These are phyloP conservation scores for Cylindrotheca fusiformis DNA, from an alignment of 108 stramenopile genomes.

Conservation along the genomic window DNA sequence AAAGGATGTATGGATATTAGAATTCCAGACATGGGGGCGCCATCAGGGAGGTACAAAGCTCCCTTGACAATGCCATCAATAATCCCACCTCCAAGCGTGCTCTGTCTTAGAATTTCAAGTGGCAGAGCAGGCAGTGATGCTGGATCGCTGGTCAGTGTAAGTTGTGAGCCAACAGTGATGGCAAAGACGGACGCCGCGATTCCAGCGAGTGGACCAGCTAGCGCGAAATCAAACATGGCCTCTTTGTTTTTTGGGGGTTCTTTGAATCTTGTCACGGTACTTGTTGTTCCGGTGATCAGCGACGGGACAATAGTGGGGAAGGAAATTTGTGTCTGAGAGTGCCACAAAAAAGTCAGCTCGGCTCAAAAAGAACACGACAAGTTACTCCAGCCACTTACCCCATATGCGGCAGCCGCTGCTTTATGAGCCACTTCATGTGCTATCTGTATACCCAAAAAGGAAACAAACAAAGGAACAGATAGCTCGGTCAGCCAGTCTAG, in stretches of 20 bases:
- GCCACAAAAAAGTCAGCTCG: too few species aligned
- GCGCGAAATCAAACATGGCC: slow-evolving; percentile 72
- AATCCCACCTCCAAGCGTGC: slow-evolving; percentile 75
- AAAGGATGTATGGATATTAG: slow-evolving; percentile 75
- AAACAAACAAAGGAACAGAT: slow-evolving; percentile 66
- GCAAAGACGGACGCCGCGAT: slow-evolving; percentile 59
- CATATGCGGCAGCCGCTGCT: slow-evolving; percentile 48
- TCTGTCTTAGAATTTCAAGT: slow-evolving; percentile 63
- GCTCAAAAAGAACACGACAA: too few species aligned
- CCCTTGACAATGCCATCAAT: slow-evolving; percentile 65
- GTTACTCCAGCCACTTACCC: slow-evolving; percentile 24
- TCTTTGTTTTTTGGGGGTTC: slow-evolving; percentile 64
- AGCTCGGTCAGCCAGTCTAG: slow-evolving; percentile 70
- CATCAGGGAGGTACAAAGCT: slow-evolving; percentile 63
- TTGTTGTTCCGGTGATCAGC: slow-evolving; percentile 68
- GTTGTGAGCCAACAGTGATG: slow-evolving; percentile 48
- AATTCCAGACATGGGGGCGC: slow-evolving; percentile 62
- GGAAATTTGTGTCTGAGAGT: slow-evolving; percentile 32
- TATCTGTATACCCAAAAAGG: slow-evolving; percentile 62
- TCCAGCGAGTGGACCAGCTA: slow-evolving; percentile 71
- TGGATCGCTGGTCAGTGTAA: slow-evolving; percentile 56
- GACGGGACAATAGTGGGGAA: slow-evolving; percentile 82
- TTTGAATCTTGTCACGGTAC: slow-evolving; percentile 70
- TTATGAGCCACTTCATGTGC: slow-evolving; percentile 67
- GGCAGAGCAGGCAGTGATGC: slow-evolving; percentile 72